These are phyloP conservation scores for Ephemerocybe angulata DNA, from an alignment of 768 basidiomycete species.

Conservation along the genomic window DNA sequence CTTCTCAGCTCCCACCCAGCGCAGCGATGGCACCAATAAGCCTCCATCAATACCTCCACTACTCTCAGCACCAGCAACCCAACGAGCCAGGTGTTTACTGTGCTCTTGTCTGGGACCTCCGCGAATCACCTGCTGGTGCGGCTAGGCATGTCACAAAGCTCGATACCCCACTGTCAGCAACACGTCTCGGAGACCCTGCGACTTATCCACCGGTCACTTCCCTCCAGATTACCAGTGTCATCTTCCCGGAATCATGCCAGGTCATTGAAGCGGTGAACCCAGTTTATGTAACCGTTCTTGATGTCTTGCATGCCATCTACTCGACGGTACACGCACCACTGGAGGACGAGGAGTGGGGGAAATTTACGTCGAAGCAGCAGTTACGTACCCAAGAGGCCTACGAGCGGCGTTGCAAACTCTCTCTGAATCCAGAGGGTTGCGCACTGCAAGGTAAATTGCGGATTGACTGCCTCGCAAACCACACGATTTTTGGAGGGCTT, in stretches of 20 bases:
- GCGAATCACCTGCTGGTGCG: constrained; percentile 32
- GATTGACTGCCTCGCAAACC: constrained; percentile 46
- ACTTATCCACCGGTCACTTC: constrained; percentile 37
- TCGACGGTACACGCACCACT: constrained; percentile 35
- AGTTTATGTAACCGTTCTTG: constrained; percentile 47
- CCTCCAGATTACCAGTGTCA: constrained; percentile 43
- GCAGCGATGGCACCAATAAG: constrained; percentile 3
- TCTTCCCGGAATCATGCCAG: constrained; percentile 41
- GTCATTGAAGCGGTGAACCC: constrained; percentile 37
- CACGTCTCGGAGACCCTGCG: constrained; percentile 38
- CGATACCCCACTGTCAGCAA: constrained; percentile 21
- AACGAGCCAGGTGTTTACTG: constrained; percentile 23
- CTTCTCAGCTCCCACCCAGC: neutral
- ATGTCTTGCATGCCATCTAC: constrained; percentile 48
- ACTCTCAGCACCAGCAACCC: constrained; percentile 30
- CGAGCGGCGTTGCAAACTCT: constrained; percentile 41
- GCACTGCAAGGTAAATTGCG: constrained; percentile 42
- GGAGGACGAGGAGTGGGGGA: constrained; percentile 40
- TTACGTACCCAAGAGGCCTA: constrained; percentile 39
- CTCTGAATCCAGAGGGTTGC: constrained; percentile 31
- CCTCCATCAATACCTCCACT: constrained; percentile 36
- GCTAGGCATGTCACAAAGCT: constrained; percentile 24
- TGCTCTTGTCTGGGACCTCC: constrained; percentile 48
- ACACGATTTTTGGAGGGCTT: constrained; percentile 52
- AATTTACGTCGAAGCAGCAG: constrained; percentile 38